Conservation (phyloP, 164 flowering plant species). For the Kingdonia uniflora region DNA sequence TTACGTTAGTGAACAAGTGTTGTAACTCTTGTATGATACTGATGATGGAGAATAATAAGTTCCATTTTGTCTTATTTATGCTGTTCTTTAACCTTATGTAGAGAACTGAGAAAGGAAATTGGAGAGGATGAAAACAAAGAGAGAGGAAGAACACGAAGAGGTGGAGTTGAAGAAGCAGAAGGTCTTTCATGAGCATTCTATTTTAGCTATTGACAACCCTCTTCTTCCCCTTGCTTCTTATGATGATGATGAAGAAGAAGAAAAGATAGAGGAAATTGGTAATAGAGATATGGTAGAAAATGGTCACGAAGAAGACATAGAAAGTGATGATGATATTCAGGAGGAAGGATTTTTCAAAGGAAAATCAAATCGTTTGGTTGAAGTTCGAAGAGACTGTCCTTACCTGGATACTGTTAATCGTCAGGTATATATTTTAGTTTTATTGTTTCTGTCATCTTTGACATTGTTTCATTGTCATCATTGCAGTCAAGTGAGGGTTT, state of each 20-base stretch:
- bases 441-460: too few species aligned
- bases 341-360: conserved; percentile 18
- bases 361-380: conserved; percentile 35
- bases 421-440: too few species aligned
- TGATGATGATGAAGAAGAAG: conserved; percentile 33
- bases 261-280: conserved; percentile 5
- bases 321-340: conserved; percentile 26
- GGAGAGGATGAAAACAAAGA: conserved; percentile 34
- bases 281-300: neutral
- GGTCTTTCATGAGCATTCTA: conserved; percentile 19
- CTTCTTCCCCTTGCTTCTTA: conserved; percentile 59
- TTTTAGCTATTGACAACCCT: conserved; percentile 41
- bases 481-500: too few species aligned
- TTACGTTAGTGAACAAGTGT: too few species aligned
- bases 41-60: too few species aligned
- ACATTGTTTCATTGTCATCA: too few species aligned
- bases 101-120: too few species aligned
- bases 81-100: too few species aligned
- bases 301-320: conserved; percentile 25
- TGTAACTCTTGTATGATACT: too few species aligned
- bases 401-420: conserved; percentile 98
- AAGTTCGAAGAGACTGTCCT: conserved; percentile 82
- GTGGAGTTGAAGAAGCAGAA: conserved; percentile 40
- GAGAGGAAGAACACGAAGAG: conserved; percentile 21
- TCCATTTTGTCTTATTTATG: too few species aligned